Evolutionary conservation across 805 yeast genomes (phyloP), one percentile per base, ranked within the genome.

Genomic region (Pichia pseudocactophila): DNA sequence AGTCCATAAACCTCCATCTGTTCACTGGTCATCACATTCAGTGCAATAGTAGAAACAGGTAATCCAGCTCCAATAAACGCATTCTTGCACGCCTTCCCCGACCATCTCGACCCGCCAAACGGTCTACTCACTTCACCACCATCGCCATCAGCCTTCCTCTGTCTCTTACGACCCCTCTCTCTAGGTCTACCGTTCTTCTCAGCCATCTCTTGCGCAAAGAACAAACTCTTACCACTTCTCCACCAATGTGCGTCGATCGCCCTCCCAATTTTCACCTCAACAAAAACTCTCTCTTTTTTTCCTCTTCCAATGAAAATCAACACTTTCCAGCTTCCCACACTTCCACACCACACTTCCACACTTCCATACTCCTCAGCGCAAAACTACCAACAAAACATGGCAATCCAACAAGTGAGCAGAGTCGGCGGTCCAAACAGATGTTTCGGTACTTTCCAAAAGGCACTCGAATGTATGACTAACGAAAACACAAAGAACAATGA

Each of bases 1-100:
- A 78, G 70, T 56, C 79, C 77, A 70, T 87, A 77, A 0, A 84
- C 78, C 33, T 81, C 85, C 13, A 81, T 64, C 57, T 92, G 97
- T 58, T 92, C 98, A 8, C 73, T 72, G 0, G 89, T 80, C 39
- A 79, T 52, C 1, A 68, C 56, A 9, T 51, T 55, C 9, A 45
- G 19, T 2, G 55, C 47, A 0, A 47, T 33, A 2, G 59, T 50
- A 22, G 49, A 38, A 10, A 47, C 36, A 4, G 52, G 46, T 12
- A 39, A 39, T 3, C 46, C 52, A 16, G 45, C 33, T 11, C 48
- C 46, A 12, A 51, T 36, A 32, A 38, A 49, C 3, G 46, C 37
- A 17, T 32, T 30, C 7, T 39, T 42, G 2, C 34, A 30, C 4
- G 57, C 39, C 6, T 12, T 30, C 2, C 50, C 53, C 7, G 50